Percentiles rank a stretch among this genome's conserved stretches.
Evolutionary conservation across 805 yeast genomes (phyloP).

Genomic region (Kodamaea restingae): DNA sequence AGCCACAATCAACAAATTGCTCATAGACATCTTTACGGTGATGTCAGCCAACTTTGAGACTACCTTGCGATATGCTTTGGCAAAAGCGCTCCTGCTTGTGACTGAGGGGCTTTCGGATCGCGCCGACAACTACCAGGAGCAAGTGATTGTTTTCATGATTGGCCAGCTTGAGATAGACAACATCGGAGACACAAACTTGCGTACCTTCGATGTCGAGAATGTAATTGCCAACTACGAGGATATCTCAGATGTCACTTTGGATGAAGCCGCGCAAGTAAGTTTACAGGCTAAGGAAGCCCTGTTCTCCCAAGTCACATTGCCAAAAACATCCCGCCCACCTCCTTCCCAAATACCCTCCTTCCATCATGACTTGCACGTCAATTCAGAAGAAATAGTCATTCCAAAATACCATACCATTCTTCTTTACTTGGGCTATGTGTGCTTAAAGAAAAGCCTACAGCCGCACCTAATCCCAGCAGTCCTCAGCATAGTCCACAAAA

Average conservation of each 20-base stretch:
- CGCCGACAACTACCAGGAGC: conserved; percentile 39
- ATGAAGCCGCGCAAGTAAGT: too few relatives aligned
- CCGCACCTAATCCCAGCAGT: conserved; percentile 17
- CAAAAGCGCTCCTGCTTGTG: conserved; percentile 61
- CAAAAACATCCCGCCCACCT: too few relatives aligned
- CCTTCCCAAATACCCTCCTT: too few relatives aligned
- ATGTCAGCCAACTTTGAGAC: conserved; percentile 48
- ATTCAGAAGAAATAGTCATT: conserved; percentile 32
- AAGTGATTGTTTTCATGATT: conserved; percentile 34
- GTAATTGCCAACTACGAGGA: too few relatives aligned
- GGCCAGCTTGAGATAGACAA: conserved; percentile 27
- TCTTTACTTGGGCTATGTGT: conserved; percentile 48
- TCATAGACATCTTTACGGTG: conserved; percentile 31
- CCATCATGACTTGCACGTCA: conserved; percentile 14
- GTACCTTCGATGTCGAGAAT: too few relatives aligned
- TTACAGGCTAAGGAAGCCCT: too few relatives aligned
- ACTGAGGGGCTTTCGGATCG: conserved; percentile 28
- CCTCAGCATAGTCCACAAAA: conserved; percentile 38
- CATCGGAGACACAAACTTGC: not conserved
- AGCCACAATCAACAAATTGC: conserved; percentile 44
- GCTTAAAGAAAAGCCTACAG: conserved; percentile 28
- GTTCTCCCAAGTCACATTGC: too few relatives aligned
- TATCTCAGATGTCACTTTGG: too few relatives aligned
- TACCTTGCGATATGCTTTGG: conserved; percentile 56
- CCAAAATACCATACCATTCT: conserved; percentile 55